Conservation (phyloP, 768 basidiomycete genomes). For the Strobilomyces echinocephalus region DNA sequence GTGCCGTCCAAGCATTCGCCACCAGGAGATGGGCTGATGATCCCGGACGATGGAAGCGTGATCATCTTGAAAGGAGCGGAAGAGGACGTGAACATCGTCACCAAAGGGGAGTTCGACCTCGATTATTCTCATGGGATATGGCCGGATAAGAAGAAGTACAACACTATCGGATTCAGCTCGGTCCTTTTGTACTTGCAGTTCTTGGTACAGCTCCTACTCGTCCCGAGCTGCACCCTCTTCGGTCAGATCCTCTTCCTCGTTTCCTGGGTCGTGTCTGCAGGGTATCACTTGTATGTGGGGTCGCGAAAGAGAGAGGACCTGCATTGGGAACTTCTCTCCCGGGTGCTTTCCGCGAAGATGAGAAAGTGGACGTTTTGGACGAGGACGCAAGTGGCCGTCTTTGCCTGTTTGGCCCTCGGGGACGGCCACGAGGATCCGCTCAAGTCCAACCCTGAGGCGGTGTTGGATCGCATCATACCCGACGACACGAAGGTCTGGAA, state of each 20-base stretch:
- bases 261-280: slow-evolving; percentile 28
- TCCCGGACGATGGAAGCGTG: slow-evolving; percentile 12
- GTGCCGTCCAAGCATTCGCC: slow-evolving; percentile 23
- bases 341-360: slow-evolving; percentile 2
- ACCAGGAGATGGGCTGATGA: slow-evolving; percentile 30
- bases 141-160: background rate
- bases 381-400: slow-evolving; percentile 28
- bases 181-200: slow-evolving; percentile 28
- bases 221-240: slow-evolving; percentile 28
- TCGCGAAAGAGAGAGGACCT: slow-evolving; percentile 27
- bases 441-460: background rate
- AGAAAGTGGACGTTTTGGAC: slow-evolving; percentile 19
- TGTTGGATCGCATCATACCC: slow-evolving; percentile 19
- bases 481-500: slow-evolving; percentile 29
- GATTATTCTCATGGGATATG: slow-evolving; percentile 14
- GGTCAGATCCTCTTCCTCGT: slow-evolving; percentile 30
- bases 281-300: slow-evolving; percentile 29
- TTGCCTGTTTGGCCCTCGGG: slow-evolving; percentile 20
- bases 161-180: slow-evolving; percentile 20
- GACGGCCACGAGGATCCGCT: slow-evolving; percentile 1
- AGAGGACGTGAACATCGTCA: slow-evolving; percentile 25
- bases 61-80: slow-evolving; percentile 29
- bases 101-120: slow-evolving; percentile 31
- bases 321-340: slow-evolving; percentile 18
- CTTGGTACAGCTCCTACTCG: slow-evolving; percentile 29